Evolutionary conservation across 164 flowering plant species (phyloP), one percentile per base, ranked within the genome.

Genomic region (Cinnamomum chago): DNA sequence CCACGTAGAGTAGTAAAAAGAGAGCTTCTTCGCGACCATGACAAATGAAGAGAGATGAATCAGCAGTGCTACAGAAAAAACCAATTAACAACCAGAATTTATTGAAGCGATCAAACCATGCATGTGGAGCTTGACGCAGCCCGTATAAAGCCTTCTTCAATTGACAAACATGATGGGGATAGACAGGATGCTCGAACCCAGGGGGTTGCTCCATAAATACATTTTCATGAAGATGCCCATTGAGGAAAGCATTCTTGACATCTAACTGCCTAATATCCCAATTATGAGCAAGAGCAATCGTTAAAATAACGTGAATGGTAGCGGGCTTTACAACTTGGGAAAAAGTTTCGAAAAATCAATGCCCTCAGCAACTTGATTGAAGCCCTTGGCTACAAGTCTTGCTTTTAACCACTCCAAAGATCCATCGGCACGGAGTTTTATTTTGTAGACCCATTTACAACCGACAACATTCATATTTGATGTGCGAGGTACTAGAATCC

Each of bases 151-250:
- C 58, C 5, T 22, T 22, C 18, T 51, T 50, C 3, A 70, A 18
- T 2, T 2, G 23, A 5, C 12, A 22, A 2, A 51, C 72, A 24
- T 70, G 30, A 51, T 50, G 7, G 2, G 75, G 71, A 0, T 28
- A 0, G 0, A 0, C 2, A 14, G 75, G 3, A 24, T 66, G 40
- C 1, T 4, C 0, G 14, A 52, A 58, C 13, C 75, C 40, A 2
- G 2, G 75, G 9, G 75, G 71, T 52, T 71, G 66, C 20, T n/a
- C 27, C 75, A 76, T 76, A 17, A 64, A 72, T 17, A 72, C 75
- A 1, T 4, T 3, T 11, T 52, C 67, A 13, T 24, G 14, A 14
- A 66, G 20, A 50, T 65, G 51, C 2, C 76, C 76, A 68, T 68
- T 51, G 9, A 68, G 13, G 2, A 68, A 25, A 25, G 27, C 27